Base-by-base conservation (phyloP, 2,329 filamentous ascomycete species). In the Cucurbitaria berberidis region DNA sequence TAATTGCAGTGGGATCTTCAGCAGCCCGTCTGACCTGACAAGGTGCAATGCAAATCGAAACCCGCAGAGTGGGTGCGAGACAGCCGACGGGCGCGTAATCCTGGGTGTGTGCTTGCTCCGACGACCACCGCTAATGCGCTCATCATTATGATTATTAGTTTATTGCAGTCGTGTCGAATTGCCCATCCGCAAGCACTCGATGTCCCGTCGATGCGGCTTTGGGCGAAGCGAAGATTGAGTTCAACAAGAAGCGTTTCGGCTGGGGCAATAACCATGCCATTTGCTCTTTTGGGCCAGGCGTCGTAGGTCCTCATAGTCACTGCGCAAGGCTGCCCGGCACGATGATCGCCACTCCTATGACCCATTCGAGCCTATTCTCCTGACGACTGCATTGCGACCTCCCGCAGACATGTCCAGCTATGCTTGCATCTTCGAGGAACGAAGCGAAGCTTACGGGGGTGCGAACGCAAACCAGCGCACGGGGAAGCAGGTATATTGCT, bases 201-300 rank as follows among this genome's bases (percentile, higher is more conserved):
- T 48, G 27, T 30, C 13, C 26, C 13, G 39, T 16, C 21, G 4
- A 39, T 48, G 38, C 47, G 53, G 53, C 46, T 50, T 46, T 53
- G 42, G n/a, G 52, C 53, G 51, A 54, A 46, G 52, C 53, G 51
- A 38, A 44, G 39, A n/a, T n/a, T n/a, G n/a, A n/a, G n/a, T n/a
- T n/a, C n/a, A 54, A 43, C 47, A 36, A 51, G 46, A 48, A 44
- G 32, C 45, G 22, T 35, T 41, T 44, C 19, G 13, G 41, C 38
- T 55, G 45, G 54, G 24, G 11, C 38, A 13, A 24, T 15, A 36
- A 22, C 53, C 49, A 52, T 60, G 47, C 55, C 64, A 66, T 66
- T 66, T 62, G 46, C 65, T 56, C 36, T 42, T 67, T 62, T 48
- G 24, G 63, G 47, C 47, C 57, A 66, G 64, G 64, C 58, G 60